Conservation (phyloP, 345 rosid genomes). For the Stellera chamaejasme region DNA sequence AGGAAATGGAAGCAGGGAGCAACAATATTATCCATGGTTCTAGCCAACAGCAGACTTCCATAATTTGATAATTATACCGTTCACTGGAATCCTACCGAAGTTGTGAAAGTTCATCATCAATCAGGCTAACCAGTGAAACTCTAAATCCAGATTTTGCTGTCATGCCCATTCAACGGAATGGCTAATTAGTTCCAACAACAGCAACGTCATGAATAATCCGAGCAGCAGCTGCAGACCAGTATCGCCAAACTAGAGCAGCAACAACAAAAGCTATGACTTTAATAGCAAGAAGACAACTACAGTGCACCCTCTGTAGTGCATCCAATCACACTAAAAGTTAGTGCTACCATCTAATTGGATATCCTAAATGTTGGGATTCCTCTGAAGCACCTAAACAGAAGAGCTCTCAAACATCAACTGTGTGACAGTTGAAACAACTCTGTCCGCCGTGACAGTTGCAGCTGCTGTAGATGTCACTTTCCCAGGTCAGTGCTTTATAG, state of each 20-base stretch:
- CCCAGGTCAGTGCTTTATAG: not conserved
- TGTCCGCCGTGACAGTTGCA: too few species aligned
- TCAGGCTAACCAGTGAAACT: too few species aligned
- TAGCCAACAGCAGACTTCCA: slow-evolving; percentile 57
- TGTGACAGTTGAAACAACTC: too few species aligned
- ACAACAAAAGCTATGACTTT: too few species aligned
- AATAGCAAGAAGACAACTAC: too few species aligned
- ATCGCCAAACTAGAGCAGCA: too few species aligned
- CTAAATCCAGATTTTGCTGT: not conserved
- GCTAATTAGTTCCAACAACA: too few species aligned
- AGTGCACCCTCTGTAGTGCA: not conserved
- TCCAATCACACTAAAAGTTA: not conserved
- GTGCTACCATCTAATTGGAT: slow-evolving; percentile 1
- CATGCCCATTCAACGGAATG: not conserved
- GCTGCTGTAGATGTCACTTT: too few species aligned
- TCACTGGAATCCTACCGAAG: slow-evolving; percentile 55
- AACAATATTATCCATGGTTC: slow-evolving; percentile 54
- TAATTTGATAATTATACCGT: slow-evolving; percentile 85
- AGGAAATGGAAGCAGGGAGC: slow-evolving; percentile 61
- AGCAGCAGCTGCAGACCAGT: too few species aligned
- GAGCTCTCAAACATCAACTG: too few species aligned
- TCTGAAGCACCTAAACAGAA: not conserved
- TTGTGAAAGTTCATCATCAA: slow-evolving; percentile 37
- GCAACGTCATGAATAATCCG: too few species aligned
- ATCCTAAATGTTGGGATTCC: slow-evolving; percentile 2